phyloP scores from a whole-genome alignment of 352 stramenopile species.

The Hyaloperonospora brassicae region DNA sequence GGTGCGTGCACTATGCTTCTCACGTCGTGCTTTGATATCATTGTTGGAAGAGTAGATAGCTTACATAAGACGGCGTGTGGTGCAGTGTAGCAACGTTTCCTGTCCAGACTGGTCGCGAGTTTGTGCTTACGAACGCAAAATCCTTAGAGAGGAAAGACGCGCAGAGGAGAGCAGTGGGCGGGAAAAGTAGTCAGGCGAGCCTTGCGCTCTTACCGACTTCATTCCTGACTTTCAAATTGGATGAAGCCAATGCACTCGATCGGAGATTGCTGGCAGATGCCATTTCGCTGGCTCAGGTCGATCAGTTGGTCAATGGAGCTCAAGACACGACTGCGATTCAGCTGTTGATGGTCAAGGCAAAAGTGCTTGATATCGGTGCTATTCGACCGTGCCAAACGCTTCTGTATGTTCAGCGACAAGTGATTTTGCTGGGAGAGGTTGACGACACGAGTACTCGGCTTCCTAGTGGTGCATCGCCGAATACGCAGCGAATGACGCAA shows the following conservation, averaged over 20 bases:
- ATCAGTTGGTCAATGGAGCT: slow-evolving; percentile 17
- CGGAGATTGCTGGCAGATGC: slow-evolving; percentile 19
- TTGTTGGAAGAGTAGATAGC: background rate
- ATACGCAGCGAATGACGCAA: slow-evolving; percentile 18
- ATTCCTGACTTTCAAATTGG: slow-evolving; percentile 29
- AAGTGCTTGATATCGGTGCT: slow-evolving; percentile 59
- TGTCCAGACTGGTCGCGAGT: slow-evolving; percentile 27
- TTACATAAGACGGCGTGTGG: background rate
- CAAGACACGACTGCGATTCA: slow-evolving; percentile 25
- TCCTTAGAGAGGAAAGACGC: slow-evolving; percentile 43
- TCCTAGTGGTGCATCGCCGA: slow-evolving; percentile 3
- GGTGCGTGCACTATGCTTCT: slow-evolving; percentile 5
- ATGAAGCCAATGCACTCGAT: slow-evolving; percentile 21
- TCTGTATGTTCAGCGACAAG: slow-evolving; percentile 50
- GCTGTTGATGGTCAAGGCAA: slow-evolving; percentile 32
- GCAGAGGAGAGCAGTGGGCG: background rate
- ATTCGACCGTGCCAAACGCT: slow-evolving; percentile 51
- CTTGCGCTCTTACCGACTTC: slow-evolving; percentile 36
- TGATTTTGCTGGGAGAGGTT: slow-evolving; percentile 47
- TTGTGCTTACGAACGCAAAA: slow-evolving; percentile 56
- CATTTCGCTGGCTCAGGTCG: slow-evolving; percentile 20
- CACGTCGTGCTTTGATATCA: background rate
- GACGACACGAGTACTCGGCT: slow-evolving; percentile 1
- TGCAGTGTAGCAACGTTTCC: slow-evolving; percentile 28
- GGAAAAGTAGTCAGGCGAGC: slow-evolving; percentile 3